Evolutionary conservation across 2,329 filamentous ascomycete species (phyloP).

Genomic region (Aspergillus latus): DNA sequence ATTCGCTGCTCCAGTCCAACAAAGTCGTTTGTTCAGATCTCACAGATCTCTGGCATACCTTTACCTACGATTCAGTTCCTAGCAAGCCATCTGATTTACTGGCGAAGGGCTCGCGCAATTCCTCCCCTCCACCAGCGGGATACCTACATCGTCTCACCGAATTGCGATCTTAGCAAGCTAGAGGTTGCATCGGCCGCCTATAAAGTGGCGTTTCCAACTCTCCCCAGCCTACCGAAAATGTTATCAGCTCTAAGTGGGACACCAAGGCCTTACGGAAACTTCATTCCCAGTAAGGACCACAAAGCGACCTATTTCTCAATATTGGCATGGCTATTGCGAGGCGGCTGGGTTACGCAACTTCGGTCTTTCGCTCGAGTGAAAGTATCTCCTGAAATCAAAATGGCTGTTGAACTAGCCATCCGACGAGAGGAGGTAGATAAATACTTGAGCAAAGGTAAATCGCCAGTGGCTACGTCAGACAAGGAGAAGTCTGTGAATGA

Average conservation of each 20-base stretch:
- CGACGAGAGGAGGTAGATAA: constrained; percentile 62
- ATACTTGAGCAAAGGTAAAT: constrained; percentile 32
- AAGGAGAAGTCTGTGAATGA: constrained; percentile 13
- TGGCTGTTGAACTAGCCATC: constrained; percentile 72
- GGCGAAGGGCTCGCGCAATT: constrained; percentile 88
- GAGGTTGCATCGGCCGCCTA: constrained; percentile 69
- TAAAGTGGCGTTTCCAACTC: constrained; percentile 74
- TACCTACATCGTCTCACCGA: constrained; percentile 87
- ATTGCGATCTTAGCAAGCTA: constrained; percentile 74
- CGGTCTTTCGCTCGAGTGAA: constrained; percentile 89
- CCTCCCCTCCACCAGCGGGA: constrained; percentile 87
- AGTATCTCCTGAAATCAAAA: constrained; percentile 77
- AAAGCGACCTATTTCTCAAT: constrained; percentile 86
- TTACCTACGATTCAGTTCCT: constrained; percentile 81
- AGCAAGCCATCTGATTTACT: constrained; percentile 91
- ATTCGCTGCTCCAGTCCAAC: constrained; percentile 60
- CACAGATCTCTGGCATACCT: constrained; percentile 60
- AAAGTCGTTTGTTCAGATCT: constrained; percentile 72
- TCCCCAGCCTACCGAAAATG: constrained; percentile 81
- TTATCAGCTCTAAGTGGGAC: constrained; percentile 77
- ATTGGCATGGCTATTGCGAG: constrained; percentile 87
- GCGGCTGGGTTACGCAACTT: constrained; percentile 90
- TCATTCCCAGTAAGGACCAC: constrained; percentile 85
- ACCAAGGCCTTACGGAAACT: constrained; percentile 76
- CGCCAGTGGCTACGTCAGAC: constrained; percentile 14